Percentiles rank a stretch among this genome's conserved stretches.
These are phyloP conservation scores for Picea glauca DNA, from an alignment of 75 land plant genomes.

Conservation along the genomic window DNA sequence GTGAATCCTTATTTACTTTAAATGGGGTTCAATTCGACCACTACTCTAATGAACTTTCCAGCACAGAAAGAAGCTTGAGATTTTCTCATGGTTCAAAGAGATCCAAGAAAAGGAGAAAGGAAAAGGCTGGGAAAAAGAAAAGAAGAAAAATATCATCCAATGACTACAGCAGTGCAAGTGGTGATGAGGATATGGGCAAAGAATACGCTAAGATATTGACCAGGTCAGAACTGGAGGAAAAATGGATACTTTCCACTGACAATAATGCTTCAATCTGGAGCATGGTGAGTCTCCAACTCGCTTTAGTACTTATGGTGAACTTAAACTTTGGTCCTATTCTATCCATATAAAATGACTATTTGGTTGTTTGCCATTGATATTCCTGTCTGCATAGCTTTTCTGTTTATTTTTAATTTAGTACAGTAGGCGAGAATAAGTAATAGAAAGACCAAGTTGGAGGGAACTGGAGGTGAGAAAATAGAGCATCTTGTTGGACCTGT, in stretches of 20 bases:
- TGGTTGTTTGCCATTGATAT: not conserved
- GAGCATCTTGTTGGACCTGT: slow-evolving; percentile 3
- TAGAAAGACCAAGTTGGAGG: too few species aligned
- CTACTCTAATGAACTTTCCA: slow-evolving; percentile 7
- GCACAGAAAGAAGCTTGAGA: not conserved
- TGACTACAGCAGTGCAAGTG: slow-evolving; percentile 13
- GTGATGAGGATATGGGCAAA: slow-evolving; percentile 31
- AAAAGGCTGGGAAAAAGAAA: slow-evolving; percentile 39
- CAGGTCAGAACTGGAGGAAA: slow-evolving; percentile 13
- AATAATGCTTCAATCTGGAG: slow-evolving; percentile 46
- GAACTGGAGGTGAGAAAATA: not conserved
- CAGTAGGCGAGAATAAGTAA: too few species aligned
- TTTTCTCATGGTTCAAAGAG: slow-evolving; percentile 12
- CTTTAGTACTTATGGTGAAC: not conserved
- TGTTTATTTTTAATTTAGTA: not conserved
- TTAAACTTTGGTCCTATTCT: too few species aligned
- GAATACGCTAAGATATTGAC: slow-evolving; percentile 9
- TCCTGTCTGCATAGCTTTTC: not conserved
- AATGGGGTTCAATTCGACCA: slow-evolving; percentile 57
- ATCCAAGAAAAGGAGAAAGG: slow-evolving; percentile 23
- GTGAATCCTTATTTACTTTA: slow-evolving; percentile 46
- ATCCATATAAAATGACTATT: not conserved
- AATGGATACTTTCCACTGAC: slow-evolving; percentile 78
- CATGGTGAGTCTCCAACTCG: slow-evolving; percentile 24
- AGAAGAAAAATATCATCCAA: slow-evolving; percentile 21